phyloP scores from a whole-genome alignment of 371 early-diverging fungal species.

The Rhizopus stolonifer region DNA sequence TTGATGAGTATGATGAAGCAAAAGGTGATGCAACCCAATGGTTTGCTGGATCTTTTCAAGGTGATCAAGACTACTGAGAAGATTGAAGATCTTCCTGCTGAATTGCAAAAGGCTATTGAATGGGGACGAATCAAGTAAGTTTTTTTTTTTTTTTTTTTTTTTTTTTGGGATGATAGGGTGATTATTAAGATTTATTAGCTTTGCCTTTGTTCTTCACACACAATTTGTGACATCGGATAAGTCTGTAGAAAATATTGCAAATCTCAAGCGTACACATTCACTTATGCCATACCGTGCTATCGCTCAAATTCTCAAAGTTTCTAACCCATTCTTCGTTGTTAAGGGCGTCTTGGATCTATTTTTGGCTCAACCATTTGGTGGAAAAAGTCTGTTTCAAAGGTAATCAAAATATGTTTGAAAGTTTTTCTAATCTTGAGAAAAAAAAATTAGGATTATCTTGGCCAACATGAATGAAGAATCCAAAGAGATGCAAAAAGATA shows the following conservation, averaged over 20 bases:
- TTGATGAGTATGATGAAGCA: slow-evolving; percentile 53
- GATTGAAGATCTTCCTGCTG: slow-evolving; percentile 45
- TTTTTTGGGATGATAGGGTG: too few relatives aligned
- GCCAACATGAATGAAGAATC: slow-evolving; percentile 46
- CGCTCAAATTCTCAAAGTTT: slow-evolving; percentile 54
- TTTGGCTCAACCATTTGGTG: slow-evolving; percentile 67
- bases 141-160: too few relatives aligned
- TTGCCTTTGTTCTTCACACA: slow-evolving; percentile 64
- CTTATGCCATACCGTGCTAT: slow-evolving; percentile 64
- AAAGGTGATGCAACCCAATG: slow-evolving; percentile 56
- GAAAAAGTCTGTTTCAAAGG: slow-evolving; percentile 62
- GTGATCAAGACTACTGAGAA: slow-evolving; percentile 44
- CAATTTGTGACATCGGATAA: slow-evolving; percentile 61
- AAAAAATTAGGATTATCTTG: neutral
- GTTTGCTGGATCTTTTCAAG: slow-evolving; percentile 37
- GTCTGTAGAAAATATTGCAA: slow-evolving; percentile 52
- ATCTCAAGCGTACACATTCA: slow-evolving; percentile 57
- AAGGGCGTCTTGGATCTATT: slow-evolving; percentile 65
- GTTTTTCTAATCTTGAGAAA: too few relatives aligned
- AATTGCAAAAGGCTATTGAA: slow-evolving; percentile 56
- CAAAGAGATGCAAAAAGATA: slow-evolving; percentile 51
- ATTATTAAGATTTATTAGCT: slow-evolving; percentile 36
- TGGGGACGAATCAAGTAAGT: slow-evolving; percentile 61
- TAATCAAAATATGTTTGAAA: too few relatives aligned
- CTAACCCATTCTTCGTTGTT: slow-evolving; percentile 66